Base-by-base conservation (phyloP, 1,139 yeast genomes). In the Candida tunisiensis region DNA sequence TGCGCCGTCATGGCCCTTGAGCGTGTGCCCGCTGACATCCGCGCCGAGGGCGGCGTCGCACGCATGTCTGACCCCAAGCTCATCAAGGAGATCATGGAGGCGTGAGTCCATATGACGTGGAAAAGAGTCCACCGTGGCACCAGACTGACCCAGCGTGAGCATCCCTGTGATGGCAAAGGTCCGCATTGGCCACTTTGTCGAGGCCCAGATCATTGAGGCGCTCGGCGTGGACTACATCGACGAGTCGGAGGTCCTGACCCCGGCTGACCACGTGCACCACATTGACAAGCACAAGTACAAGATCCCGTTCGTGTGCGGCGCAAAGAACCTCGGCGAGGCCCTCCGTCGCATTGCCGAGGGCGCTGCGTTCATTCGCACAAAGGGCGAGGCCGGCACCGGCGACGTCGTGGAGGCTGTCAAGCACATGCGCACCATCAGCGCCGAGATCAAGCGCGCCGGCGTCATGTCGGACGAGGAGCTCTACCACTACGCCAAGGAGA, bases 311-410 rank as follows among this genome's bases (percentile, higher is more conserved):
- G 92, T 79, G 12, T 79, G 93, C 51, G 93, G 93, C 21, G 83
- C 91, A 33, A 73, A 72, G 48, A 69, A 78, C 53, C 62, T 79
- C 36, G 92, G 92, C 27, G 92, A 79, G 51, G 91, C 92, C 3
- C 62, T 79, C 41, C 69, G 92, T 52, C 66, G 93, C 49, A 64
- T 79, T 43, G 57, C 63, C 39, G 93, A 79, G 53, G 92, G 92
- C 39, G 91, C 92, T 23, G 85, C 88, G 25, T 77, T 79, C 88
- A 68, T 79, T 45, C 66, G 92, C 50, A 74, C 91, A 37, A 79
- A 78, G 54, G 92, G 92, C 38, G 92, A 77, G 51, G 91, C 92
- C 14, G 93, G 92, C 26, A 78, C 92, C 24, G 93, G 93, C 28
- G 92, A 78, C 49, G 74, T 78, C 30, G 69, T 80, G 18, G 88